A percentile compares a stretch with the other conserved stretches of the same genome.
These are phyloP conservation scores for Pezicula radicicola DNA, from an alignment of 2,329 filamentous ascomycete species.

Conservation along the genomic window DNA sequence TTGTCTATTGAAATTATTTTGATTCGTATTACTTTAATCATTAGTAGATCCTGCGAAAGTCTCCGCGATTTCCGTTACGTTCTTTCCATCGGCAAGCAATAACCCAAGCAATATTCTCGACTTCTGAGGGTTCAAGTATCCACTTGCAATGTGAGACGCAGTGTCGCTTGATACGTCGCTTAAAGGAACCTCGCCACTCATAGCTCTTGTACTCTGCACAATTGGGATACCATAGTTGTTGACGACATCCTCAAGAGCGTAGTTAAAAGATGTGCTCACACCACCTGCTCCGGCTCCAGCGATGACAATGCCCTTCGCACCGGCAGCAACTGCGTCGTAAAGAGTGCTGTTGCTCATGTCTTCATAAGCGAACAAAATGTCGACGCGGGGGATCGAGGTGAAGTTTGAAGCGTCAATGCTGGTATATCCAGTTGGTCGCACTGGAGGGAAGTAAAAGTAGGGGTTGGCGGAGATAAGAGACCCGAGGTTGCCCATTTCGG, in stretches of 20 bases:
- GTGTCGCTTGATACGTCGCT: conserved; percentile 5
- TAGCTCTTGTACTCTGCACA: conserved; percentile 47
- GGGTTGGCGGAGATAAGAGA: conserved; percentile 55
- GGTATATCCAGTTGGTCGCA: conserved; percentile 42
- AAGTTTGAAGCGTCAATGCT: conserved; percentile 37
- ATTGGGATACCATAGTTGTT: conserved; percentile 45
- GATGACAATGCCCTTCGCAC: conserved; percentile 52
- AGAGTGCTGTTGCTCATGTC: conserved; percentile 47
- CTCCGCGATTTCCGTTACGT: conserved; percentile 15
- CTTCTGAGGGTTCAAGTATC: conserved; percentile 54
- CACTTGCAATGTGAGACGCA: conserved; percentile 38
- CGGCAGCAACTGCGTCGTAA: conserved; percentile 42
- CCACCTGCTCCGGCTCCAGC: conserved; percentile 54
- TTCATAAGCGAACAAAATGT: conserved; percentile 54
- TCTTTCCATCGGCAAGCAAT: conserved; percentile 17
- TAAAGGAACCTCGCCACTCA: conserved; percentile 36
- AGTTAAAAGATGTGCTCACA: conserved; percentile 36
- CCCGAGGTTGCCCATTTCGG: conserved; percentile 55
- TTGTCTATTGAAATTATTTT: background rate
- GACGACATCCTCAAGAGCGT: conserved; percentile 40
- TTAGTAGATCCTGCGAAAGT: conserved; percentile 8
- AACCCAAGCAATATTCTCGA: conserved; percentile 45
- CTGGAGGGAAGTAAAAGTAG: conserved; percentile 56
- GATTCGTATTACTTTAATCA: conserved; percentile 1
- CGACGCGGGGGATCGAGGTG: conserved; percentile 46